Evolutionary conservation across 202 grass and related monocot genomes (phyloP).

Genomic region (Miscanthus sacchariflorus): DNA sequence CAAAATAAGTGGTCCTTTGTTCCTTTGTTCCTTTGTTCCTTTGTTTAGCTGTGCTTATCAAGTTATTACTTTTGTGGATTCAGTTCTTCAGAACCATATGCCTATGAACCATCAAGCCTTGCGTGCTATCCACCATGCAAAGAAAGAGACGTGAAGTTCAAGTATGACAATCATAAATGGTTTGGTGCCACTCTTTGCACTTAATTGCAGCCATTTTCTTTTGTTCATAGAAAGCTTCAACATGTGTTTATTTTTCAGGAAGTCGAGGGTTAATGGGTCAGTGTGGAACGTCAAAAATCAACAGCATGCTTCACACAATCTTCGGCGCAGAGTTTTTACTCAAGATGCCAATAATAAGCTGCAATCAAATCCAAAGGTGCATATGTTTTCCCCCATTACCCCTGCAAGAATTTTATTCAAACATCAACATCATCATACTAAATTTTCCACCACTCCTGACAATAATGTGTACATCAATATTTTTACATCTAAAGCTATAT

Average conservation of each 20-base stretch:
- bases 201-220: constrained; percentile 18
- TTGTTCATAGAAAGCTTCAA: neutral
- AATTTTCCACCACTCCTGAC: neutral
- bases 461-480: neutral
- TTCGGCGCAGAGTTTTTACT: constrained; percentile 69
- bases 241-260: constrained; percentile 49
- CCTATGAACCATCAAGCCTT: constrained; percentile 92
- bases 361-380: constrained; percentile 59
- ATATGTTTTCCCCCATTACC: neutral
- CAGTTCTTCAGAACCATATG: constrained; percentile 98
- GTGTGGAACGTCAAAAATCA: constrained; percentile 59
- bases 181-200: constrained; percentile 20
- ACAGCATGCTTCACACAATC: constrained; percentile 58
- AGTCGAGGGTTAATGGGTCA: constrained; percentile 62
- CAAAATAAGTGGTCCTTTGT: neutral
- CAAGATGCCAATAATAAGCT: constrained; percentile 60
- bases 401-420: neutral
- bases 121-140: constrained; percentile 86
- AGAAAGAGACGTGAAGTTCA: constrained; percentile 87
- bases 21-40: too few relatives aligned
- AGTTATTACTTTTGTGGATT: constrained; percentile 41
- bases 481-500: neutral
- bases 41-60: constrained; percentile 32
- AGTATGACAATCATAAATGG: constrained; percentile 76
- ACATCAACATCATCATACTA: neutral